phyloP scores from a whole-genome alignment of 306 rosid species.

The Medicago lupulina region DNA sequence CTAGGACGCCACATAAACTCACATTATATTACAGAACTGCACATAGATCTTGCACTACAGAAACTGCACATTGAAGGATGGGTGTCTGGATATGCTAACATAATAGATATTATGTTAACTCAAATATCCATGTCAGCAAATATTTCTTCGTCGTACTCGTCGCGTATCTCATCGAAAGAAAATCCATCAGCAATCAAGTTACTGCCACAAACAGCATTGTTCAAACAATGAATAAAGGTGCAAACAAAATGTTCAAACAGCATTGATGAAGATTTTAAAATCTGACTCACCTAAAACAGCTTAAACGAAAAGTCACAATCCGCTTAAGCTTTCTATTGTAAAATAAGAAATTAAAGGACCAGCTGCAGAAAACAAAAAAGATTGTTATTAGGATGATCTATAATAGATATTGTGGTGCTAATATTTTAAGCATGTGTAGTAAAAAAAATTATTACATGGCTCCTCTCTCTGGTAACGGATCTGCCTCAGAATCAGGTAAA shows the following conservation, averaged over 20 bases:
- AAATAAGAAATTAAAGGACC: slow-evolving; percentile 96
- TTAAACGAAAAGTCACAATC: slow-evolving; percentile 74
- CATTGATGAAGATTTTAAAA: slow-evolving; percentile 17
- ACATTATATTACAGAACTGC: slow-evolving; percentile 49
- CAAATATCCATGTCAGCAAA: slow-evolving; percentile 90
- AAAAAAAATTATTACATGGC: slow-evolving; percentile 61
- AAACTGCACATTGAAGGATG: slow-evolving; percentile 45
- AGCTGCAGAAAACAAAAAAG: slow-evolving; percentile 56
- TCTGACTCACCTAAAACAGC: slow-evolving; percentile 82
- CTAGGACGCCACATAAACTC: slow-evolving; percentile 33
- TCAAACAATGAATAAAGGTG: slow-evolving; percentile 23
- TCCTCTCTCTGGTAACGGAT: slow-evolving; percentile 79
- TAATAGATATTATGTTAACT: slow-evolving; percentile 35
- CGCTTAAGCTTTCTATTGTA: slow-evolving; percentile 90
- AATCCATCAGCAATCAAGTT: slow-evolving; percentile 76
- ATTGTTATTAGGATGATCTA: slow-evolving; percentile 23
- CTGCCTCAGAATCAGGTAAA: slow-evolving; percentile 82
- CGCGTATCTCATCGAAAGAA: slow-evolving; percentile 51
- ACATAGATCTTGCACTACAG: slow-evolving; percentile 42
- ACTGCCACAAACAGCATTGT: slow-evolving; percentile 54
- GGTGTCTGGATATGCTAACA: slow-evolving; percentile 40
- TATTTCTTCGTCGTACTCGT: slow-evolving; percentile 78
- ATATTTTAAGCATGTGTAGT: neutral
- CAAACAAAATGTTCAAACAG: slow-evolving; percentile 16
- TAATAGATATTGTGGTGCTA: neutral